Evolutionary conservation across 768 basidiomycete genomes (phyloP), one percentile per base, ranked within the genome.

Genomic region (Kwoniella shandongensis): DNA sequence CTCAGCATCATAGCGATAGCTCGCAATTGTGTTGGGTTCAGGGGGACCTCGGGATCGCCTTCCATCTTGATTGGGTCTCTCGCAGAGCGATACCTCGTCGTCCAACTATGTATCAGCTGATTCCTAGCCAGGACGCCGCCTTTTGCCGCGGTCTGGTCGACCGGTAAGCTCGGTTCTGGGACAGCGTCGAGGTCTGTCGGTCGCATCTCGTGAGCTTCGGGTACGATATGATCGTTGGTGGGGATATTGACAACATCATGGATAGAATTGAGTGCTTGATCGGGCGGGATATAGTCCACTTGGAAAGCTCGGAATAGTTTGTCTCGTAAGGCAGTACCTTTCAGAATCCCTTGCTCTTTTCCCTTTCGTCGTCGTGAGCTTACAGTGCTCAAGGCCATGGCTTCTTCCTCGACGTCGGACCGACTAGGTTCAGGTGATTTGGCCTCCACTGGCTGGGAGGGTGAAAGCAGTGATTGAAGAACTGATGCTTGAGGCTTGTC

Each of bases 1-100:
- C 86, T 85, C 44, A 96, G 80, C 89, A 94, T 92, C 77, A 85
- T 81, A 4, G 91, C 91, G 59, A 92, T 83, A 0, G 92, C 91
- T 54, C 83, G 80, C 48, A 83, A 81, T 73, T 96, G 92, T n/a
- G 86, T 87, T 4, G 73, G 62, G 71, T 94, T 94, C 63, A 96
- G 70, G 0, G 79, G 80, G 1, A 93, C 68, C 6, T 80, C 76
- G 0, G 91, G 91, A 76, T 96, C 92, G 2, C 89, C 89, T 44
- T 88, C 86, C 3, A 91, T 76, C 8, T 78, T 78, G 26, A 91
- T 69, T 0, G 91, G 88, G 12, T 22, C 12, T 12, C 59, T 59
- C 0, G 49, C 32, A 7, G 70, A 76, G 15, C 81, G 80, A 76
- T 93, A 86, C 44, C 92, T 81, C 54, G 78, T 78, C 7, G 85